Base-by-base conservation (phyloP, 2,329 filamentous ascomycete genomes). In the Talaromyces sp. region DNA sequence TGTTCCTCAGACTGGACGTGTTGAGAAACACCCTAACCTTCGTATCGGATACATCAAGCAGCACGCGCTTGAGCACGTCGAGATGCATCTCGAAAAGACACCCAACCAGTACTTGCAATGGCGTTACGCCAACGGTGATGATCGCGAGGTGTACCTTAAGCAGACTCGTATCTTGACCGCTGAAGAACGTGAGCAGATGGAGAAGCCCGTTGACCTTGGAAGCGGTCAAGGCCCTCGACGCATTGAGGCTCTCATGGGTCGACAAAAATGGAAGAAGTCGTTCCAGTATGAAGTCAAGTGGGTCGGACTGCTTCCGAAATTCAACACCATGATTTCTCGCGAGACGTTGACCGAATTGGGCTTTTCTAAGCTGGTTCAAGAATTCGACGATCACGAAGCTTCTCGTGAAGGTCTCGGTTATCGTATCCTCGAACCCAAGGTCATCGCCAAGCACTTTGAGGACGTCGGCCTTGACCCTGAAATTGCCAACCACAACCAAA, bases 1-100 rank as follows among this genome's bases (percentile, higher is more conserved):
- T 21, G 88, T 97, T 68, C 95, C 91, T 16, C 89, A 89, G 66
- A 79, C 79, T 21, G 95, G 95, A 66, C 91, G 88, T 75, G 95
- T 99, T 25, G 93, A 98, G 83, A 98, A 98, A 83, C 95, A 99
- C 77, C 95, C 95, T 69, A 99, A 99, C 77, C 81, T 99, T 73
- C 93, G 95, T 83, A 97, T 99, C 71, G 95, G 95, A 61, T 99
- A 99, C 82, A 98, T 99, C 82, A 98, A 98, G 82, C 95, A 99
- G 82, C 95, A 99, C 78, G 95, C 95, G 50, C 84, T 99, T 12
- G 95, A 99, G 83, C 95, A 99, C 86, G 95, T 99, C 11, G 93
- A 99, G 80, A 96, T 97, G 93, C 95, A 99, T 74, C 83, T 98
- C 69, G 95, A 99, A 79, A 99, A 99, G 86, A 99, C 95, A 0